Evolutionary conservation across 2,329 filamentous ascomycete genomes (phyloP), one percentile per base, ranked within the genome.

Genomic region (Colletotrichum sublineola): DNA sequence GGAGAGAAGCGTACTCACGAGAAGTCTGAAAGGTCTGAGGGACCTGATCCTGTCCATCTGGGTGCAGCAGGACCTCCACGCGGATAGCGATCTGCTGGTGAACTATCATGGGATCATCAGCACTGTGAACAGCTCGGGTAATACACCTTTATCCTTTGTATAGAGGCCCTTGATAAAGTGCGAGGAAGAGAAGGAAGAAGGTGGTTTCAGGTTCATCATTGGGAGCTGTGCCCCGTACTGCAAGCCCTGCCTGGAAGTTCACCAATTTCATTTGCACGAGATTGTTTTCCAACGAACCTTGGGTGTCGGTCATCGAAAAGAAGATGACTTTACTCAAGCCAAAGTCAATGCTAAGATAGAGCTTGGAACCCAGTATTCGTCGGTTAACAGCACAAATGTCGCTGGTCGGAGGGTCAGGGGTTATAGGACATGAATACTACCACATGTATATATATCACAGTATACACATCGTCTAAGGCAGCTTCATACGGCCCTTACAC

Each of bases 11-110:
- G 44, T 42, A 18, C 52, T 52, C 5, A 69, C 52, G 79, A 71
- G 80, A 2, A 80, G 75, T 58, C 74, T 81, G 38, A 48, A 65
- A 14, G 67, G 65, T 0, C 70, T 81, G n/a, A 75, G 57, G 11
- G 44, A 60, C 1, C 75, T 73, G 2, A 77, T 82, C 3, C 75
- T 77, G 48, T 74, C 78, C 0, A 74, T 81, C 24, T 82, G 81
- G 81, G 76, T 78, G 60, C 80, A 82, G 66, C 78, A 77, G 58
- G 81, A 82, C 63, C 76, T 82, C 5, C 73, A 79, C 46, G 77
- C 73, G 0, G 80, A 82, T 24, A 56, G 42, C 5, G 80, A 81
- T 29, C 38, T 79, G 2, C 8, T 82, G 50, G 31, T 77, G n/a
- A 74, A 79, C 20, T 82, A 82, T 65, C 67, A 77, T 7, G 74